A percentile compares a stretch with the other conserved stretches of the same genome.
Conservation (phyloP, 2,329 filamentous ascomycete species). For the Davidsoniella neocaledoniae region DNA sequence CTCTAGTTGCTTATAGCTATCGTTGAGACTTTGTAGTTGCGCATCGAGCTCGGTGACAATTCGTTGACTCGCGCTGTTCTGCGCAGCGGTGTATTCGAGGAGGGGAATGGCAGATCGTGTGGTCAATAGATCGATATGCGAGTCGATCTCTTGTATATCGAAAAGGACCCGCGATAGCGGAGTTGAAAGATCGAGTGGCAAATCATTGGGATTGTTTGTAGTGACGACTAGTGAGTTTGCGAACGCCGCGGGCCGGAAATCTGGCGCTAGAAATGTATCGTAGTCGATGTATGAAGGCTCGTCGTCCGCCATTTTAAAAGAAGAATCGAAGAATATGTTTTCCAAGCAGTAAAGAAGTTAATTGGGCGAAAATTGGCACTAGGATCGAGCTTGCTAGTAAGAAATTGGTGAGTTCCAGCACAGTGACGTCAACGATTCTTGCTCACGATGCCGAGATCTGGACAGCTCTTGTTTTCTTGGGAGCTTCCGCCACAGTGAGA, state of each 20-base stretch:
- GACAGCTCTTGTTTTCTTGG: not conserved
- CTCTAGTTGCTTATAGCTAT: conserved; percentile 72
- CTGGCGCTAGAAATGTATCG: conserved; percentile 69
- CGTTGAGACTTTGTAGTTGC: conserved; percentile 64
- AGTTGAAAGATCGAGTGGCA: conserved; percentile 80
- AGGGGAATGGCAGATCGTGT: conserved; percentile 70
- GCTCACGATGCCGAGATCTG: not conserved
- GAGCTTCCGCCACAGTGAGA: not conserved
- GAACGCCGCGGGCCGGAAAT: conserved; percentile 66
- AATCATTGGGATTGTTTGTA: conserved; percentile 85
- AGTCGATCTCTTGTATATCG: conserved; percentile 92
- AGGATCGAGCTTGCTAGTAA: not conserved
- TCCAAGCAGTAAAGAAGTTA: not conserved
- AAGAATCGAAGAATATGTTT: not conserved
- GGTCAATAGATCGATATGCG: conserved; percentile 79
- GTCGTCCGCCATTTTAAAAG: conserved; percentile 21
- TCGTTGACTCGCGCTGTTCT: conserved; percentile 53
- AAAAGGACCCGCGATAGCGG: conserved; percentile 87
- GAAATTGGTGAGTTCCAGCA: conserved; percentile 1
- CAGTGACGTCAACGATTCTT: not conserved
- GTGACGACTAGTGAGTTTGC: conserved; percentile 76
- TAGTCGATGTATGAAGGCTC: conserved; percentile 89
- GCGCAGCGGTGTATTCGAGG: conserved; percentile 57
- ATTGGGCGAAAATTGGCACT: too few relatives aligned
- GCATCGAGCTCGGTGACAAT: conserved; percentile 63